Evolutionary conservation across 805 yeast species (phyloP).

Genomic region (Zygoascus flipseniorum): DNA sequence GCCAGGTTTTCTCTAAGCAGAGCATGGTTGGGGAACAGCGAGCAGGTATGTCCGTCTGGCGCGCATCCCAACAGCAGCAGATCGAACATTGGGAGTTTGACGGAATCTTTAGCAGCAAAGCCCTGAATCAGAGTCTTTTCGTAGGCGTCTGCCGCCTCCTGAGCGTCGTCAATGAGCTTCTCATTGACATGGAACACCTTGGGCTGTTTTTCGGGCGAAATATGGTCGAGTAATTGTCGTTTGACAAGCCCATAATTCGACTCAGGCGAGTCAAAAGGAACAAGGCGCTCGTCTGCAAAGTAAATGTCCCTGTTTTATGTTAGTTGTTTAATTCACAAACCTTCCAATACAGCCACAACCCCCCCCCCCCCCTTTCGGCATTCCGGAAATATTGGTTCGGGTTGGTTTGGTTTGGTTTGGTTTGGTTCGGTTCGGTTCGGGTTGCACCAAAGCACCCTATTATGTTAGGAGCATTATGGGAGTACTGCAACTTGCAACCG

Average conservation of each 20-base stretch:
- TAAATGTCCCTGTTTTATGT: constrained; percentile 50
- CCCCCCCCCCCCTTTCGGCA: too few species aligned
- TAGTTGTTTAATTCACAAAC: not conserved
- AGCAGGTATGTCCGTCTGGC: constrained; percentile 96
- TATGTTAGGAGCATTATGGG: too few species aligned
- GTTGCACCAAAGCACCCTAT: too few species aligned
- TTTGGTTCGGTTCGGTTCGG: too few species aligned
- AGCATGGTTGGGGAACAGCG: constrained; percentile 90
- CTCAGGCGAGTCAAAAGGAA: constrained; percentile 73
- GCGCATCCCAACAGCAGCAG: constrained; percentile 90
- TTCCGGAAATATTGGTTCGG: too few species aligned
- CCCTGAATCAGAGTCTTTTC: constrained; percentile 80
- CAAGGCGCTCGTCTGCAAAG: constrained; percentile 93
- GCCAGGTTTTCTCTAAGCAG: constrained; percentile 83
- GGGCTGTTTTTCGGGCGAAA: constrained; percentile 50
- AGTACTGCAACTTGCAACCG: too few species aligned
- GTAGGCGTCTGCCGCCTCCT: constrained; percentile 89
- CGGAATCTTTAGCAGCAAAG: constrained; percentile 94
- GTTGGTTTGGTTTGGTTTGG: too few species aligned
- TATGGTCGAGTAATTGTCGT: constrained; percentile 65
- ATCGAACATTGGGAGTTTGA: constrained; percentile 91
- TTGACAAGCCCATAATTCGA: constrained; percentile 89
- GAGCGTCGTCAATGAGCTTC: constrained; percentile 47
- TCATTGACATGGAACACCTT: constrained; percentile 79
- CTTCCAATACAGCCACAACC: too few species aligned